phyloP scores from a whole-genome alignment of 495 filamentous ascomycete species.

The Penicillium dipodomyicola region DNA sequence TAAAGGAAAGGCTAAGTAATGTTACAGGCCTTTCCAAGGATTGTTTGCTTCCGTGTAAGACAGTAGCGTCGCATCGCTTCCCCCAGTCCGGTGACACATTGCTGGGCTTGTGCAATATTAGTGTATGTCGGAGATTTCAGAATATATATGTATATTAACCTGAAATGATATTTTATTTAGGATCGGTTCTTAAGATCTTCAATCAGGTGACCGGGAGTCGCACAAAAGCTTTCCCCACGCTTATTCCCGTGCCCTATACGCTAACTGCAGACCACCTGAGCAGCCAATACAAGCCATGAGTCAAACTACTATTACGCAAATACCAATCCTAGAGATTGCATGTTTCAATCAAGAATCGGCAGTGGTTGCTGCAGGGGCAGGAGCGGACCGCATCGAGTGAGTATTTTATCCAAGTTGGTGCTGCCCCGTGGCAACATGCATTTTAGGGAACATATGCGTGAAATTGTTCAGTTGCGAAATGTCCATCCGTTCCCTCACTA shows the following conservation, averaged over 20 bases:
- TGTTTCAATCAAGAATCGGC: constrained; percentile 48
- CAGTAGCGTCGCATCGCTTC: too few species aligned
- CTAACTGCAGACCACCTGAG: not conserved
- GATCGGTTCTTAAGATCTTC: not conserved
- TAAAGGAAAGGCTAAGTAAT: too few species aligned
- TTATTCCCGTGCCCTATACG: not conserved
- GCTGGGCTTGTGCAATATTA: too few species aligned
- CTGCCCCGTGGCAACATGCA: not conserved
- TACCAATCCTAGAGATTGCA: constrained; percentile 46
- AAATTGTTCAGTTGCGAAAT: not conserved
- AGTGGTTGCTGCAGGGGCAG: constrained; percentile 35
- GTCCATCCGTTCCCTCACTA: not conserved
- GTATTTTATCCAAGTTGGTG: constrained; percentile 5
- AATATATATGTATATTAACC: too few species aligned
- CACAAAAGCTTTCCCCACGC: not conserved
- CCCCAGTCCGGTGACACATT: too few species aligned
- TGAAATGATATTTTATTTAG: too few species aligned
- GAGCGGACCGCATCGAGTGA: constrained; percentile 51
- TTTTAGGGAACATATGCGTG: not conserved
- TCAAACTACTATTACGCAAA: not conserved
- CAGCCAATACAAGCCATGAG: not conserved
- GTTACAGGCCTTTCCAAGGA: too few species aligned
- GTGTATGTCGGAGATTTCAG: too few species aligned
- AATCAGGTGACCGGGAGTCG: not conserved
- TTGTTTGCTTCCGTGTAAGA: too few species aligned